Evolutionary conservation across 2,329 filamentous ascomycete species (phyloP), one percentile per base, ranked within the genome.

Genomic region (Leptographium radiaticola): DNA sequence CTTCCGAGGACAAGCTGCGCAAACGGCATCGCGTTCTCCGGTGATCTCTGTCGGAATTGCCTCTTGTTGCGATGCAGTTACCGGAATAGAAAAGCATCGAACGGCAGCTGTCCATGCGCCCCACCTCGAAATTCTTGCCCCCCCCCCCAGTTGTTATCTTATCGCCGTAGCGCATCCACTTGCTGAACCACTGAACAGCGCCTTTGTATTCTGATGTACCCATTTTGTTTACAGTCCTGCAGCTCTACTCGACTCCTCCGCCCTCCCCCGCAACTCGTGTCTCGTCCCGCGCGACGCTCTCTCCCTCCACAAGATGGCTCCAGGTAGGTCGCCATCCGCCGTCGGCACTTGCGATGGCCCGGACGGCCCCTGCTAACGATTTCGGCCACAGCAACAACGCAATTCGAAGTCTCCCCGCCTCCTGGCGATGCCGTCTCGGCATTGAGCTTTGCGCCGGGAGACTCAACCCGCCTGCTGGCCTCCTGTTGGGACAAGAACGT

Each of bases 401-500:
- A 61, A 52, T 90, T 87, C 71, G 86, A 93, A 69, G 79, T 96
- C 64, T 77, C 83, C 57, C 81, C 88, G 62, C 84, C 89, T 48
- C 93, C 93, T 12, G 79, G 78, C 61, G 93, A 98, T 70, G 87
- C 86, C 62, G 86, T 97, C 63, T 95, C 91, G 49, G 77, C 89
- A 30, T 74, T 97, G 63, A 82, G 82, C 64, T 98, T 95, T 75
- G 88, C 90, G 59, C 87, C 89, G 39, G 72, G 77, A 57, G 81
- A 83, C n/a, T 77, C 84, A 4, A 81, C 76, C 53, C 85, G 83
- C 61, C 77, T 98, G 40, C 80, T 94, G n/a, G 90, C 91, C 62
- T 86, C 90, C 12, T 95, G 89, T 54, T 98, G 93, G 93, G 91
- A 97, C 70, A 88, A 84, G 69, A 81, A 88, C 66, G 81, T 95